A percentile compares a stretch with the other conserved stretches of the same genome.
Conservation (phyloP, 805 yeast genomes). For the Maudiozyma bulderi region DNA sequence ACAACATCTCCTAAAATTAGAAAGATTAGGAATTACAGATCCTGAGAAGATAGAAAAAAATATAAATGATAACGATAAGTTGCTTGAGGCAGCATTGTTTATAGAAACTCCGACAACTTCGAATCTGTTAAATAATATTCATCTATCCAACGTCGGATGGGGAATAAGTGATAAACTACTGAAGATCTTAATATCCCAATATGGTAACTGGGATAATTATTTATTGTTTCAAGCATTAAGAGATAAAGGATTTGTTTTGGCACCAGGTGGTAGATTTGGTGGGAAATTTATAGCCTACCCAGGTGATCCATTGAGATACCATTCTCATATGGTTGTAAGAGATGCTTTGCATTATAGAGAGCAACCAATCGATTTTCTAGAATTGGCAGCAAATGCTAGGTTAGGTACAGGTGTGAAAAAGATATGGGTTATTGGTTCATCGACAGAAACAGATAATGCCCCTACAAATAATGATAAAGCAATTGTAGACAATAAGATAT, state of each 20-base stretch:
- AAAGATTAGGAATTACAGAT: constrained; percentile 10
- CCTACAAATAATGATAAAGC: not conserved
- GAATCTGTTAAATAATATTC: not conserved
- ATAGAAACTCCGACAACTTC: constrained; percentile 16
- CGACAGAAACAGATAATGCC: constrained; percentile 12
- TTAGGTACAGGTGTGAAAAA: constrained; percentile 90
- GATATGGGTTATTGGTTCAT: constrained; percentile 54
- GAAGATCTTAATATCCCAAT: constrained; percentile 1
- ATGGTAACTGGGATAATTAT: constrained; percentile 17
- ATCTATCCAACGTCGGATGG: not conserved
- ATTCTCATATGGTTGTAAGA: constrained; percentile 68
- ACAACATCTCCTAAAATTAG: constrained; percentile 15
- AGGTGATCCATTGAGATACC: constrained; percentile 87
- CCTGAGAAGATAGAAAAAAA: not conserved
- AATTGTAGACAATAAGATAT: constrained; percentile 22
- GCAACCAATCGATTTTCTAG: constrained; percentile 44
- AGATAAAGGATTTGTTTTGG: constrained; percentile 40
- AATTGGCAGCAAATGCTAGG: constrained; percentile 76
- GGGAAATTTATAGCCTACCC: constrained; percentile 86
- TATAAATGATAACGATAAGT: not conserved
- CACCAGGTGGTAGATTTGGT: constrained; percentile 90
- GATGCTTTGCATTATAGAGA: constrained; percentile 37
- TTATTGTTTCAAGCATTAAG: constrained; percentile 29
- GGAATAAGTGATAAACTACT: not conserved
- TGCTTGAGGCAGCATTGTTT: constrained; percentile 20